Conservation (phyloP, 768 basidiomycete species). For the Scleroderma bovista region DNA sequence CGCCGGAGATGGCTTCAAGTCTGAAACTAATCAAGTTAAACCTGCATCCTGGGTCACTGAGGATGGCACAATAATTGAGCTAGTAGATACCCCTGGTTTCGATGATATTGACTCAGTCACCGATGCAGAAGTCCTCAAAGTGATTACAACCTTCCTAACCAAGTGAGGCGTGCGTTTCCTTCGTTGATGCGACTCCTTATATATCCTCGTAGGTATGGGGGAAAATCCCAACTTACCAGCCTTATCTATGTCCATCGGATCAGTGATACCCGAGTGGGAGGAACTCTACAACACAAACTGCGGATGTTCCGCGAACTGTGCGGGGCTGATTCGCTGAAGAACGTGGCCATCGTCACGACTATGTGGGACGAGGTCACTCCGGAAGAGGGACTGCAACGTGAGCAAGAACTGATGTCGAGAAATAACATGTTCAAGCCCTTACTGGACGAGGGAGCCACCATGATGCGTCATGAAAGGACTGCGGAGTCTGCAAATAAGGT, state of each 20-base stretch:
- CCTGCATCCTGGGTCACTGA: not conserved
- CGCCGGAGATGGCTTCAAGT: not conserved
- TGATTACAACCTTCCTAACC: not conserved
- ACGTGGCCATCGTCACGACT: constrained; percentile 40
- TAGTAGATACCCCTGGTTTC: constrained; percentile 1
- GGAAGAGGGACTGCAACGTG: constrained; percentile 27
- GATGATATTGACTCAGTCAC: not conserved
- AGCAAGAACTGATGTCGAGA: constrained; percentile 24
- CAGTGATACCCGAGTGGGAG: too few species aligned
- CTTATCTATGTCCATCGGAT: constrained; percentile 45
- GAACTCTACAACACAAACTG: constrained; percentile 36
- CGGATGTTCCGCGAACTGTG: constrained; percentile 41
- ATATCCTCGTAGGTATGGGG: not conserved
- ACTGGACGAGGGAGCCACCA: not conserved
- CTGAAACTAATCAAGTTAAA: not conserved
- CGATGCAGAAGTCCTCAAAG: not conserved
- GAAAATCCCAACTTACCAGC: constrained; percentile 17
- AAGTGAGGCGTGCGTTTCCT: not conserved
- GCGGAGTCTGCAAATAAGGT: not conserved
- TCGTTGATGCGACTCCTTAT: not conserved
- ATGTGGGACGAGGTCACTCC: too few species aligned
- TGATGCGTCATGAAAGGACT: not conserved
- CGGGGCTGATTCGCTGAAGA: constrained; percentile 36
- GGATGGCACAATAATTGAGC: not conserved
- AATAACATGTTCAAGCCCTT: not conserved